phyloP scores from a whole-genome alignment of 1,284 basidiomycete species.

The Melampsora larici-populina region DNA sequence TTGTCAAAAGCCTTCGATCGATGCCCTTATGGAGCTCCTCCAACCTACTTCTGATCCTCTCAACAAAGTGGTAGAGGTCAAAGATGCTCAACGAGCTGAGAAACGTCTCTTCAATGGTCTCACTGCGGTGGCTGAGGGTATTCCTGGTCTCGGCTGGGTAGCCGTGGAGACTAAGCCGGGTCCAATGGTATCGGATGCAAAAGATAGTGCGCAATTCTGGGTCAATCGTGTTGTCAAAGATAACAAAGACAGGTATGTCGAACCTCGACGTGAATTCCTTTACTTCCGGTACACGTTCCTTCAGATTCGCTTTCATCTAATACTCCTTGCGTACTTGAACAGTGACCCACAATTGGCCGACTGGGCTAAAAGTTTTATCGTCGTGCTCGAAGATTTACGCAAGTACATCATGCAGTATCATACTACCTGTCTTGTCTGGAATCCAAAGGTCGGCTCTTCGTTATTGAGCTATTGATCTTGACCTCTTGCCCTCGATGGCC shows the following conservation, averaged over 20 bases:
- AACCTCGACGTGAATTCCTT: background rate
- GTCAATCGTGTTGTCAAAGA: constrained; percentile 88
- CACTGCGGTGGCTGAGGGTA: constrained; percentile 75
- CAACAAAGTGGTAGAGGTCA: constrained; percentile 70
- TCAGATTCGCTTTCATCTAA: background rate
- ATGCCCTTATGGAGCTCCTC: constrained; percentile 64
- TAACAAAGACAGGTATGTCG: constrained; percentile 77
- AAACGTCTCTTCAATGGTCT: constrained; percentile 79
- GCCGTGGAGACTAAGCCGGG: constrained; percentile 76
- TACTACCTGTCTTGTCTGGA: constrained; percentile 85
- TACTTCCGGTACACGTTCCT: background rate
- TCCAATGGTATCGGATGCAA: constrained; percentile 76
- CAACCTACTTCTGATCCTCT: constrained; percentile 71
- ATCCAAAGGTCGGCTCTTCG: constrained; percentile 64
- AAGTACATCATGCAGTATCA: constrained; percentile 84
- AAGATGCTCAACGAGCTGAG: constrained; percentile 72
- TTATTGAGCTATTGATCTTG: background rate
- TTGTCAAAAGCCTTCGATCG: constrained; percentile 75
- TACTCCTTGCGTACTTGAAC: constrained; percentile 16
- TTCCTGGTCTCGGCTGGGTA: constrained; percentile 87
- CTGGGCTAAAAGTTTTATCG: constrained; percentile 75
- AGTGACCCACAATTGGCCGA: constrained; percentile 84
- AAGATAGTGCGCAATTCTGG: constrained; percentile 85
- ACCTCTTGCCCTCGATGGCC: background rate
- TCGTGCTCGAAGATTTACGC: constrained; percentile 71